These are phyloP conservation scores for Fallopia convolvulus DNA, from an alignment of 148 eudicot genomes.

Conservation along the genomic window DNA sequence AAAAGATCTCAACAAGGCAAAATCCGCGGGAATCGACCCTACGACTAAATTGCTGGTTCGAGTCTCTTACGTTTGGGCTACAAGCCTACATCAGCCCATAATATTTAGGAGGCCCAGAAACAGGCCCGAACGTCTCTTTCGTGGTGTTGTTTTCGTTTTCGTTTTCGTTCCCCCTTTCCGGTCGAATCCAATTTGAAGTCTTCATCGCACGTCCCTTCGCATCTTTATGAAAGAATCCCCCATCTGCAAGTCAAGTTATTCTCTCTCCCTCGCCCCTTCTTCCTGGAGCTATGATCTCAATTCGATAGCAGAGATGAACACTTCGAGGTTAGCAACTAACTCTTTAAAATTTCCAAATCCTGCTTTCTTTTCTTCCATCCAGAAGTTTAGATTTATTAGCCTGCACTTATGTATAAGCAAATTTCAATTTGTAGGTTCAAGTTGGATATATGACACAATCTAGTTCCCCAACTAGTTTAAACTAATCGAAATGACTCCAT, in stretches of 20 bases:
- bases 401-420: neutral
- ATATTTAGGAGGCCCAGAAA: neutral
- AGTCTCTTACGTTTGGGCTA: neutral
- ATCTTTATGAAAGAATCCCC: neutral
- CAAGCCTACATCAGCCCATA: neutral
- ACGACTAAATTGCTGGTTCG: no score
- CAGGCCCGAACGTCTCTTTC: neutral
- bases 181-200: neutral
- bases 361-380: neutral
- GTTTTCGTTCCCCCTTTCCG: neutral
- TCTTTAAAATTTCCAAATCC: neutral
- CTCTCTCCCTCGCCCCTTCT: neutral
- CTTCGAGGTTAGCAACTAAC: neutral
- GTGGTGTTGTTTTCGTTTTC: neutral
- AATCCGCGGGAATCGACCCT: no score
- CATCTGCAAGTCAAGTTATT: constrained; percentile 8
- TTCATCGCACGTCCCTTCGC: constrained; percentile 1
- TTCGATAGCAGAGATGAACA: neutral
- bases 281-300: constrained; percentile 7
- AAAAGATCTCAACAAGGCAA: no score
- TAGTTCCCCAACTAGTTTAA: neutral
- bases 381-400: neutral
- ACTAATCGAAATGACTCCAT: neutral
- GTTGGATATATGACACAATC: neutral
- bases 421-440: neutral